phyloP scores from a whole-genome alignment of 1,139 yeast genomes.

The Pichia sp. region DNA sequence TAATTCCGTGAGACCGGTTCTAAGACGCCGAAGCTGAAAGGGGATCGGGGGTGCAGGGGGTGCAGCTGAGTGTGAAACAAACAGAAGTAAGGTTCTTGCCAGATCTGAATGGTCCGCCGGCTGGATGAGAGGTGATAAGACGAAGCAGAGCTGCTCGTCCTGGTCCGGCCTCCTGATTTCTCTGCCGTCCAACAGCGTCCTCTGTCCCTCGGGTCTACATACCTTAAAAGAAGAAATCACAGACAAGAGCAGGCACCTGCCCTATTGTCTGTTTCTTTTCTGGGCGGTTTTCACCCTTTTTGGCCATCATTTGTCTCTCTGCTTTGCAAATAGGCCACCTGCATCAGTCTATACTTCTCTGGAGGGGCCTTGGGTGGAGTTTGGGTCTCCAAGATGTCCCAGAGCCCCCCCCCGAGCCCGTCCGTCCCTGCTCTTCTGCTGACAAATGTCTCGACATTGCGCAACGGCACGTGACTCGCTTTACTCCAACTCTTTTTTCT shows the following conservation, averaged over 20 bases:
- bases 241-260: neutral
- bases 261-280: neutral
- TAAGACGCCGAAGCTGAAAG: neutral
- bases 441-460: neutral
- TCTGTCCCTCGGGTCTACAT: neutral
- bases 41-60: too few relatives aligned
- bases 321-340: neutral
- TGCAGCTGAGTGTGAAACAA: too few relatives aligned
- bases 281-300: neutral
- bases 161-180: neutral
- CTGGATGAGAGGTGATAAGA: too few relatives aligned
- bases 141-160: too few relatives aligned
- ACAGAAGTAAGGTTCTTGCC: too few relatives aligned
- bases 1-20: neutral
- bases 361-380: too few relatives aligned
- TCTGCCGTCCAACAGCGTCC: neutral
- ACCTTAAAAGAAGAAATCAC: neutral
- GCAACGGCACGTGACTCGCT: neutral
- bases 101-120: too few relatives aligned
- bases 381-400: neutral
- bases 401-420: constrained; percentile 1
- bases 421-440: neutral
- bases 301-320: neutral
- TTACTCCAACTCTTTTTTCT: neutral
- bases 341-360: too few relatives aligned